Evolutionary conservation across 2,329 filamentous ascomycete species (phyloP), one percentile per base, ranked within the genome.

Genomic region (Penicillium frequentans): DNA sequence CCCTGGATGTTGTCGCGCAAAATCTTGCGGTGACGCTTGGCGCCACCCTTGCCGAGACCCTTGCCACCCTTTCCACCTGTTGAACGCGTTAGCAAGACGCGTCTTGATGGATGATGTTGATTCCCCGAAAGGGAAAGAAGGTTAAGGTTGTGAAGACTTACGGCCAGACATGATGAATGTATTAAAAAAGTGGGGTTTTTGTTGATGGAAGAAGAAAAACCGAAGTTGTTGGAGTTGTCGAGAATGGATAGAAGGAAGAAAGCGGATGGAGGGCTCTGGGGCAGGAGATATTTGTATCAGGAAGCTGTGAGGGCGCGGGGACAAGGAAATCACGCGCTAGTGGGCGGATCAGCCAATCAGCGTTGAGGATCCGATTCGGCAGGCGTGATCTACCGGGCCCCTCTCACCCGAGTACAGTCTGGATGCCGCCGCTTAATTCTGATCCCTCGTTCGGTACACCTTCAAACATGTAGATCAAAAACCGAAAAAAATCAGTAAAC

Each of bases 11-110:
- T 97, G 90, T 96, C 93, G 82, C 93, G 91, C 80, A 97, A 86
- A 85, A 97, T 97, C 90, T 97, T 97, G 76, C 93, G 89, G 84
- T 97, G 93, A 82, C 93, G 93, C 90, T 97, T 98, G 82, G 93
- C 93, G 80, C 93, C 93, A 68, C 93, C 93, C 88, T 96, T 96
- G 79, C 93, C 93, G 81, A 96, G 91, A 79, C 92, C 93, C 88
- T 96, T 96, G 78, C 93, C 93, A 81, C 92, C 92, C 84, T 96
- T 96, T 79, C 91, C 91, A 79, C 91, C 91, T 95, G 71, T 71
- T 64, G 60, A 35, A 71, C 70, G 68, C 67, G 81, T 86, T 72
- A 42, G 39, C 19, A 42, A 23, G 44, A 63, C 55, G 53, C 59
- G 57, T 60, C 50, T 29, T 16, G 9, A 44, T 48, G 7, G 11